Evolutionary conservation across 352 stramenopile genomes (phyloP).

Genomic region (Plasmopara viticola): DNA sequence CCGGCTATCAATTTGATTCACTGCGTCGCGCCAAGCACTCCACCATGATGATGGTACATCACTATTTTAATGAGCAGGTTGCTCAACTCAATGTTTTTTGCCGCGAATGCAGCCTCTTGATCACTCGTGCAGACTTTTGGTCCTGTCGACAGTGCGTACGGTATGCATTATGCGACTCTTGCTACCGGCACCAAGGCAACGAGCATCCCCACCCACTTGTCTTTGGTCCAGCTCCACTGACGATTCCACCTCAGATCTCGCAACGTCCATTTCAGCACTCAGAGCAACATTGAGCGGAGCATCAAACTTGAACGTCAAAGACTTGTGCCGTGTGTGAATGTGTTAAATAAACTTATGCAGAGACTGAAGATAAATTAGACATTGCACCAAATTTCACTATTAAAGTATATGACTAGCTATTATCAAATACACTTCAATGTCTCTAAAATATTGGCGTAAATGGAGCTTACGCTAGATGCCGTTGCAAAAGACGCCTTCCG

Average conservation of each 20-base stretch:
- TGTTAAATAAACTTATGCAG: too few relatives aligned
- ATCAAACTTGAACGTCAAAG: neutral
- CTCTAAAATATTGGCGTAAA: neutral
- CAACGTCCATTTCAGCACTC: neutral
- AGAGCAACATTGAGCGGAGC: slow-evolving; percentile 1
- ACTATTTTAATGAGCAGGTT: slow-evolving; percentile 78
- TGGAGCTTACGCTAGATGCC: slow-evolving; percentile 47
- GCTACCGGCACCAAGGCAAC: slow-evolving; percentile 38
- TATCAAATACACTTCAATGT: too few relatives aligned
- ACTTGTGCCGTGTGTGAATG: neutral
- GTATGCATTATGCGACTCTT: slow-evolving; percentile 68
- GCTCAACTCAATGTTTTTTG: slow-evolving; percentile 74
- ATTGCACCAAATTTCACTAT: too few relatives aligned
- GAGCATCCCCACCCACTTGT: slow-evolving; percentile 44
- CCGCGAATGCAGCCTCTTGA: slow-evolving; percentile 64
- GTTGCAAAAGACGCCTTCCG: slow-evolving; percentile 51
- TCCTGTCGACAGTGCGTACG: slow-evolving; percentile 43
- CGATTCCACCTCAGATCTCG: slow-evolving; percentile 2
- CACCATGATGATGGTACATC: slow-evolving; percentile 87
- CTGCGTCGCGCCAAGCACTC: slow-evolving; percentile 85
- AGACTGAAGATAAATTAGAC: too few relatives aligned
- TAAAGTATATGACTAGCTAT: too few relatives aligned
- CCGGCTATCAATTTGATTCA: slow-evolving; percentile 84
- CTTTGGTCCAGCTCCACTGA: slow-evolving; percentile 29
- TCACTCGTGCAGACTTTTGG: slow-evolving; percentile 72